Evolutionary conservation across 2,329 filamentous ascomycete genomes (phyloP), one percentile per base, ranked within the genome.

Genomic region (Sphaceloma murrayae): DNA sequence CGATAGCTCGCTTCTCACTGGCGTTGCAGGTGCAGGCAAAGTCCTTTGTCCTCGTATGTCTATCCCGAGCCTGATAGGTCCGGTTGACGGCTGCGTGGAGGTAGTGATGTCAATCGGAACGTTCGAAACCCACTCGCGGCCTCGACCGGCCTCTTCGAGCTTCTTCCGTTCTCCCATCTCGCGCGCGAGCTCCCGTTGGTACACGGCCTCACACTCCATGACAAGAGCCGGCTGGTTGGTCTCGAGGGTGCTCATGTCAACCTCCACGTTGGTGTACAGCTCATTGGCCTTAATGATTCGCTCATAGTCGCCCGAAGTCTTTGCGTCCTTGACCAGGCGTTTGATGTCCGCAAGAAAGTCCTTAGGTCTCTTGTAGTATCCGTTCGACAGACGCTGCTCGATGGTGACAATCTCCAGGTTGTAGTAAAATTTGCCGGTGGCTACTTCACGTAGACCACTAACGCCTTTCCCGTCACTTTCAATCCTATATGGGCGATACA

Each of bases 341-440:
- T 82, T 85, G 55, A 96, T 85, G 59, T 98, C 91, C 30, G 80
- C 79, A 40, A 94, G 65, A 58, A 95, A 98, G 59, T 95, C 89
- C 54, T 81, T 81, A 0, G 88, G 85, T 8, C 88, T 78, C 54
- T 87, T 85, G 63, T 98, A 98, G 64, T 86, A 98, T 4, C 91
- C 91, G 60, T 98, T 96, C 3, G 87, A 93, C 24, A 98, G 70
- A n/a, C 91, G 80, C 60, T 94, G 87, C 66, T 98, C 91, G 43
- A 98, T 95, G 1, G 83, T 89, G 3, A 82, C 82, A 8, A 89
- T 84, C 58, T 96, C 88, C 34, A 98, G 69, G 54, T 98, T 98
- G 68, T 95, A 96, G 62, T 81, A 96, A 61, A 88, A 91, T 61
- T 91, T 94, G 46, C 78, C 78, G 1, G 78, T 85, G 2, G 74